Percentiles rank a stretch among this genome's conserved stretches.
These are phyloP conservation scores for Centrapalus pauciflorus DNA, from an alignment of 129 eudicot genomes.

Conservation along the genomic window DNA sequence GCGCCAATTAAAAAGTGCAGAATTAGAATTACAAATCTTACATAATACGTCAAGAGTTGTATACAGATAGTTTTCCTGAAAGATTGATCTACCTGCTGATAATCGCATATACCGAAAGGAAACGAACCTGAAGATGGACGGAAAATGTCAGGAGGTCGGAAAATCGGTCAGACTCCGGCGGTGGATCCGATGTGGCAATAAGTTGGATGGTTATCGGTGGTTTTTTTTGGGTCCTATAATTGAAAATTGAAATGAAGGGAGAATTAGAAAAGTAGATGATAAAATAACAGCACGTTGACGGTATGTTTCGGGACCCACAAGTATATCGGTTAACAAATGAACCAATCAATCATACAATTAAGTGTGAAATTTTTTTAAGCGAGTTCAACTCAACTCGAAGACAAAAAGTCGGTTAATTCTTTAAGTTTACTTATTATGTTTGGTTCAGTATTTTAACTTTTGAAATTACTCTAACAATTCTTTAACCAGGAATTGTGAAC, in stretches of 20 bases:
- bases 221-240: constrained; percentile 4
- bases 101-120: not conserved
- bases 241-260: not conserved
- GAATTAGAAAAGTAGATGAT: not conserved
- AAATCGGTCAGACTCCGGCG: constrained; percentile 19
- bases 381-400: no score
- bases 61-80: not conserved
- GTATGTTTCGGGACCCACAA: not conserved
- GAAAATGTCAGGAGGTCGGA: constrained; percentile 11
- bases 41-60: not conserved
- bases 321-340: not conserved
- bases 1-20: not conserved
- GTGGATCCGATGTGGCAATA: constrained; percentile 9
- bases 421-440: no score
- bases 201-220: constrained; percentile 2
- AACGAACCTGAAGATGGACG: constrained; percentile 21
- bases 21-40: constrained; percentile 7
- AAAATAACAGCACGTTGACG: not conserved
- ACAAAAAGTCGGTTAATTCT: no score
- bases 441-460: no score
- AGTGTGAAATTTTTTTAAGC: no score
- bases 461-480: no score
- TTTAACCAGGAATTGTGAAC: no score
- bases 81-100: not conserved
- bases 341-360: no score